Conservation (phyloP, 1,284 basidiomycete genomes). For the Trametes versicolor region DNA sequence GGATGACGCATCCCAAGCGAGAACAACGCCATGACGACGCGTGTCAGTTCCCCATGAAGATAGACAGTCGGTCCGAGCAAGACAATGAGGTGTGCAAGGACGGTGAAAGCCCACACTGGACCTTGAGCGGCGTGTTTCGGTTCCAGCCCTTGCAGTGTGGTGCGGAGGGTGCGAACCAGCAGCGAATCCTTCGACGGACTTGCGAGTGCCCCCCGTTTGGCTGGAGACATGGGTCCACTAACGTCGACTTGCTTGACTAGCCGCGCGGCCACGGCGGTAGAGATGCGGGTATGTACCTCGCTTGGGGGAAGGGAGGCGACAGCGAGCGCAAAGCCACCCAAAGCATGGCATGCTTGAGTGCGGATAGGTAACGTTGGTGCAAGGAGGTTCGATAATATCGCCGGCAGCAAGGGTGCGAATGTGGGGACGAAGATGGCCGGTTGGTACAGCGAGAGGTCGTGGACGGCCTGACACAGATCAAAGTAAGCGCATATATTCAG, state of each 20-base stretch:
- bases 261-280: slow-evolving; percentile 55
- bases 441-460: slow-evolving; percentile 70
- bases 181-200: slow-evolving; percentile 53
- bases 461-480: slow-evolving; percentile 62
- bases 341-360: slow-evolving; percentile 74
- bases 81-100: slow-evolving; percentile 68
- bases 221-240: slow-evolving; percentile 34
- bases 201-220: slow-evolving; percentile 30
- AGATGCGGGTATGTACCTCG: slow-evolving; percentile 59
- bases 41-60: slow-evolving; percentile 55
- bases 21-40: slow-evolving; percentile 59
- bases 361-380: slow-evolving; percentile 69
- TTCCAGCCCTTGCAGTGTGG: slow-evolving; percentile 62
- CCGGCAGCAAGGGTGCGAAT: slow-evolving; percentile 67
- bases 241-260: slow-evolving; percentile 51
- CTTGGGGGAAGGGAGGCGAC: slow-evolving; percentile 57
- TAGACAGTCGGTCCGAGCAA: slow-evolving; percentile 66
- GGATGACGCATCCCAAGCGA: slow-evolving; percentile 64
- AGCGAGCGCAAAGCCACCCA: slow-evolving; percentile 71
- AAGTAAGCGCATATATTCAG: slow-evolving; percentile 28
- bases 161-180: slow-evolving; percentile 71
- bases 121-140: slow-evolving; percentile 71
- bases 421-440: slow-evolving; percentile 71
- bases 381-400: slow-evolving; percentile 68
- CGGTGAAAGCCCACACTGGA: slow-evolving; percentile 76